These are phyloP conservation scores for Tetrahymena thermophila DNA, from an alignment of 73 alveolate species.

Conservation along the genomic window DNA sequence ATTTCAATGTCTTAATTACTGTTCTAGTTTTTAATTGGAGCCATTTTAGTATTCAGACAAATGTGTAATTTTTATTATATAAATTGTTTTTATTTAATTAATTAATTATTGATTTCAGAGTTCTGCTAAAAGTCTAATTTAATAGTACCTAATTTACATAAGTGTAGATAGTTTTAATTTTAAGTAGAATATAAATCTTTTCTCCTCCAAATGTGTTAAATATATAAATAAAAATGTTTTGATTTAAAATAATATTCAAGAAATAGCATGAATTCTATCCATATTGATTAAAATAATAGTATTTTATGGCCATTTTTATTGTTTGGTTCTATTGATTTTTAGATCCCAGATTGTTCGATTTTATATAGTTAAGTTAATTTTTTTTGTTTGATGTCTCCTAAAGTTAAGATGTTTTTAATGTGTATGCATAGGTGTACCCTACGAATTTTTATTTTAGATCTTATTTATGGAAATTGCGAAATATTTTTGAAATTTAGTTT, in stretches of 20 bases:
- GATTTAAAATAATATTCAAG: too few species aligned
- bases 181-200: background rate
- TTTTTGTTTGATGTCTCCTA: too few species aligned
- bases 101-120: background rate
- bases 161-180: background rate
- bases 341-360: background rate
- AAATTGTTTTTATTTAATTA: too few species aligned
- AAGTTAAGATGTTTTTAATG: background rate
- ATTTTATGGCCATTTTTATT: too few species aligned
- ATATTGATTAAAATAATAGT: too few species aligned
- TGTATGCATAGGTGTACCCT: background rate
- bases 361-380: background rate
- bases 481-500: background rate
- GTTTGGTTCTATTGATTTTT: background rate
- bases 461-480: background rate
- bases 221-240: too few species aligned
- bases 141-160: background rate
- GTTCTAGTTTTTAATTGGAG: background rate
- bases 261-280: too few species aligned
- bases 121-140: background rate
- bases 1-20: background rate
- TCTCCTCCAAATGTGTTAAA: too few species aligned
- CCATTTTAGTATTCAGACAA: background rate
- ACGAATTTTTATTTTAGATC: background rate
- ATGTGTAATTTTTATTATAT: background rate